phyloP scores from a whole-genome alignment of 2,329 filamentous ascomycete species.

The Pyrenophora graminea region DNA sequence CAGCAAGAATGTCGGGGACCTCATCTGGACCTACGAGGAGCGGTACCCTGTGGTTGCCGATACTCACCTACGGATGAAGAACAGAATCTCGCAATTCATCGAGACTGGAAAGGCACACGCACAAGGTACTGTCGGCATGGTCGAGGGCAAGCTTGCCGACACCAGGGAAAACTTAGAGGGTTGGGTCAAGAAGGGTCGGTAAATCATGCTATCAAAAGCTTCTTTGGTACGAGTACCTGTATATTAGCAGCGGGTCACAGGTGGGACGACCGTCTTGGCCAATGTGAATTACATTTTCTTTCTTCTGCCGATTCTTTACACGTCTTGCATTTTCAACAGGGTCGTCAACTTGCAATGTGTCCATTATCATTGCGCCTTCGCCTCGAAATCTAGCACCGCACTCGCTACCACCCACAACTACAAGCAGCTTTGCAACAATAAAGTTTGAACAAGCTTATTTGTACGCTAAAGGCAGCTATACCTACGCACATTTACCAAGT shows the following conservation, averaged over 20 bases:
- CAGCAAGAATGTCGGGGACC: constrained; percentile 82
- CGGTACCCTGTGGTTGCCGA: constrained; percentile 81
- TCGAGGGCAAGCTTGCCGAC: constrained; percentile 79
- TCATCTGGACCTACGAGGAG: constrained; percentile 93
- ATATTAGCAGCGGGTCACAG: constrained; percentile 18
- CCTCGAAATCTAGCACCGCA: too few species aligned
- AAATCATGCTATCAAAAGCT: constrained; percentile 35
- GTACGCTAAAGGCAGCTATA: too few species aligned
- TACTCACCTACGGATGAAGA: constrained; percentile 73
- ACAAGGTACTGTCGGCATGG: constrained; percentile 69
- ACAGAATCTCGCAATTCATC: constrained; percentile 70
- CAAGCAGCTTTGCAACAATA: too few species aligned
- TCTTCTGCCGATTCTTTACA: background rate
- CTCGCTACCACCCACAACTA: too few species aligned
- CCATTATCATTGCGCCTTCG: too few species aligned
- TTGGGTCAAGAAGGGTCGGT: constrained; percentile 91
- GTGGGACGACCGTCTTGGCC: constrained; percentile 4
- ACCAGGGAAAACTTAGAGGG: constrained; percentile 78
- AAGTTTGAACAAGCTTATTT: too few species aligned
- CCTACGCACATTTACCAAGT: too few species aligned
- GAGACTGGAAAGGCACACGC: constrained; percentile 76
- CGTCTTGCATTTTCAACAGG: background rate
- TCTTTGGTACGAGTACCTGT: constrained; percentile 20
- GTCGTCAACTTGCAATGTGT: too few species aligned
- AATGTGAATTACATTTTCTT: constrained; percentile 8